phyloP scores from a whole-genome alignment of 768 basidiomycete genomes.

The Tricholoma saponaceum region DNA sequence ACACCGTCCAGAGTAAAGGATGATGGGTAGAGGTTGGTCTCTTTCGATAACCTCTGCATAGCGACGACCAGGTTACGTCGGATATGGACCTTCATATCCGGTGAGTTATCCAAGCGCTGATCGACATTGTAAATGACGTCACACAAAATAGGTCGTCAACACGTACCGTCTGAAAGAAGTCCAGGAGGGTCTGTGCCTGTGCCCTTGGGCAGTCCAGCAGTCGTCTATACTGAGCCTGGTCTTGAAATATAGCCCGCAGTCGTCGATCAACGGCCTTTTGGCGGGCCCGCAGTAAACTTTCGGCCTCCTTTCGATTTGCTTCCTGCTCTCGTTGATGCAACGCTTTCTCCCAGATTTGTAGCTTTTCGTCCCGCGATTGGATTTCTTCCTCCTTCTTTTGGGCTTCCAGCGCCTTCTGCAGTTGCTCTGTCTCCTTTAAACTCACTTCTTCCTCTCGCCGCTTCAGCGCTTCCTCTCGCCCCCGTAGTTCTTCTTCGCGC shows the following conservation, averaged over 20 bases:
- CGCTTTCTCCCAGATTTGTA: too few species aligned
- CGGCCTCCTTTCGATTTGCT: too few species aligned
- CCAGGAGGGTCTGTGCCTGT: constrained; percentile 16
- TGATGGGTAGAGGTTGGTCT: constrained; percentile 23
- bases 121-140: not conserved
- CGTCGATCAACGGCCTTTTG: too few species aligned
- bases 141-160: not conserved
- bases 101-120: constrained; percentile 16
- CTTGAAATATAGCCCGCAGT: constrained; percentile 5
- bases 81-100: constrained; percentile 5
- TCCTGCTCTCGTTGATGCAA: too few species aligned
- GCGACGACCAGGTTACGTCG: constrained; percentile 14
- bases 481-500: too few species aligned
- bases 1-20: constrained; percentile 17
- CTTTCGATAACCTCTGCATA: constrained; percentile 19
- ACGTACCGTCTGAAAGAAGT: constrained; percentile 22
- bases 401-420: too few species aligned
- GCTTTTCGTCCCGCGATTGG: too few species aligned
- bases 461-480: too few species aligned
- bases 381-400: too few species aligned
- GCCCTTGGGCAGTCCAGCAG: constrained; percentile 13
- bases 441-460: too few species aligned
- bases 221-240: constrained; percentile 13
- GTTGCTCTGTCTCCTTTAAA: too few species aligned
- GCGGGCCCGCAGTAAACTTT: too few species aligned